Evolutionary conservation across 257 asterid genomes (phyloP), one percentile per base, ranked within the genome.

Genomic region (Jaltomata sinuosa): DNA sequence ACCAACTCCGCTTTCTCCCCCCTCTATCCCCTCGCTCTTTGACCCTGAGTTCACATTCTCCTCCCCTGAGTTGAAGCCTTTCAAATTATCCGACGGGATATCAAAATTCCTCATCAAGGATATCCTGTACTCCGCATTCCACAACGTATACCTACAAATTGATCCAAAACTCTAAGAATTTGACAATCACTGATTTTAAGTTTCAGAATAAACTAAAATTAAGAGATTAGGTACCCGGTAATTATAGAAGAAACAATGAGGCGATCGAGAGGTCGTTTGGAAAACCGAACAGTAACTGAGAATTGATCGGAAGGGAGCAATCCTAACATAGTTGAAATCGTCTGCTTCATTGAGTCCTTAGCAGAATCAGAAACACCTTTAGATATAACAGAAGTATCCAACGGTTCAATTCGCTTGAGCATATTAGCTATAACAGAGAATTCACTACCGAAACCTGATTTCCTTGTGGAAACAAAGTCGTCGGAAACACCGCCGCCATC

Each of bases 311-410:
- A 97, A 7, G 99, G 99, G 84, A 97, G 89, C 89, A 97, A 90
- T n/a, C 99, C 99, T 49, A 97, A 93, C 99, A 97, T 97, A 77
- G 97, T 90, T 3, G 99, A 95, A 50, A 97, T 94, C 79, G 99
- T 95, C 94, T 97, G 98, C 91, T 97, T 97, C 98, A 97, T 97
- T 27, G 99, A 94, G 82, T 95, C 98, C 94, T 96, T 96, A 2
- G 99, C 97, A 15, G 95, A 91, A 52, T 91, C 95, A 8, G 99
- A 94, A 54, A 96, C 97, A 42, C 98, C 98, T 87, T 93, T 93
- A 29, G 96, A 86, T 22, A 96, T 91, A 79, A 93, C 89, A 82
- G 98, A 93, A 82, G 89, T 92, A 47, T 96, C 98, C n/a, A 96
- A 87, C 81, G 99, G 99, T 93, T 93, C 97, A 85, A 96, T 93